phyloP scores from a whole-genome alignment of 2,329 filamentous ascomycete species.

The Capronia americana region DNA sequence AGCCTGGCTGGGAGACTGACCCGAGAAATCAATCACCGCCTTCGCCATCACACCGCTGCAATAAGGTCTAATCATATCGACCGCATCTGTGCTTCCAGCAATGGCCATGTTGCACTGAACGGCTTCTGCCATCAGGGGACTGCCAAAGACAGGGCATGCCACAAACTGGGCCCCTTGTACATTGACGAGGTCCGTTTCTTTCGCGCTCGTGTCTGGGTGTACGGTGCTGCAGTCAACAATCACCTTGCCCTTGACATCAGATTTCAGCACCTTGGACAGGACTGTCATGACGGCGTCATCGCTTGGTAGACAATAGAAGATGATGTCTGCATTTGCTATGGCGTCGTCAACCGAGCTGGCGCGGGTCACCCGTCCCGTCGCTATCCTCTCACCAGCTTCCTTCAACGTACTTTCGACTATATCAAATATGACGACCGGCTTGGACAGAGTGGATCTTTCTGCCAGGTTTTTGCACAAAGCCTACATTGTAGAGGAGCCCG shows the following conservation, averaged over 20 bases:
- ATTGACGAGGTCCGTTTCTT: conserved; percentile 63
- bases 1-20: conserved; percentile 71
- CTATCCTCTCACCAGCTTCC: conserved; percentile 67
- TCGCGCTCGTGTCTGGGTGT: conserved; percentile 77
- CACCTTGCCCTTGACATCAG: conserved; percentile 71
- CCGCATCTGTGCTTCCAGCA: conserved; percentile 66
- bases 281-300: conserved; percentile 73
- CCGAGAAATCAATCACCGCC: conserved; percentile 71
- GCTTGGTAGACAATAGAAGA: conserved; percentile 80
- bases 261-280: conserved; percentile 62
- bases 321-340: conserved; percentile 72
- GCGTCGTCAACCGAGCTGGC: conserved; percentile 68
- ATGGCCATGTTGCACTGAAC: conserved; percentile 75
- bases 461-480: conserved; percentile 85
- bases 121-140: conserved; percentile 59
- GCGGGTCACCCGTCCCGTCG: conserved; percentile 64
- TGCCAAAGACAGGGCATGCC: conserved; percentile 64
- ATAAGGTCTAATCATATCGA: conserved; percentile 71
- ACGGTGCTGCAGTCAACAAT: conserved; percentile 88
- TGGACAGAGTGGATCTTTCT: conserved; percentile 72
- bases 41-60: conserved; percentile 74
- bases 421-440: conserved; percentile 79
- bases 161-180: conserved; percentile 73
- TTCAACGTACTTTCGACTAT: conserved; percentile 71
- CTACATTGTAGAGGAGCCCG: conserved; percentile 48